A percentile compares a stretch with the other conserved stretches of the same genome.
phyloP scores from a whole-genome alignment of 1,139 yeast species.

The Meyerozyma carpophila region DNA sequence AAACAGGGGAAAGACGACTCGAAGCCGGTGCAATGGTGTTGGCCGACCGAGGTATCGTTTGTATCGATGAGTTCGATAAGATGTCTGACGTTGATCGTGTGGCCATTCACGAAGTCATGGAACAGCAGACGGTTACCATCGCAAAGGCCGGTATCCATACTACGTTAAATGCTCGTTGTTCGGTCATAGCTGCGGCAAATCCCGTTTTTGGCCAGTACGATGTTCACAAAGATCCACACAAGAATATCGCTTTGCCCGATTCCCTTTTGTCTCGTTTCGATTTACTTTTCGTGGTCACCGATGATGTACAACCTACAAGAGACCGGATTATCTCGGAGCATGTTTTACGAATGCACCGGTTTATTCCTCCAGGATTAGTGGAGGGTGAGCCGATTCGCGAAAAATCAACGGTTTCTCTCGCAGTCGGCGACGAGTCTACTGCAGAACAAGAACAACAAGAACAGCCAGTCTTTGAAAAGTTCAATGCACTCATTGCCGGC shows the following conservation, averaged over 20 bases:
- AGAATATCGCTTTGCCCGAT: conserved; percentile 95
- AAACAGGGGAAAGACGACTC: conserved; percentile 92
- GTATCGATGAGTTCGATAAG: conserved; percentile 98
- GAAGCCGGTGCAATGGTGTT: conserved; percentile 99
- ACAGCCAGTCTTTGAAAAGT: conserved; percentile 71
- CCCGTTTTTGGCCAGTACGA: conserved; percentile 98
- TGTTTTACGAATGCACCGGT: conserved; percentile 91
- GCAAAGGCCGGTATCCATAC: conserved; percentile 99
- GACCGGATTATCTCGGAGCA: conserved; percentile 92
- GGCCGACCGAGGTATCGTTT: conserved; percentile 95
- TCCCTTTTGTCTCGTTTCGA: conserved; percentile 96
- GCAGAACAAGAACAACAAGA: conserved; percentile 45
- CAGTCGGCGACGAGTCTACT: conserved; percentile 69
- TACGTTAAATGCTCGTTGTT: conserved; percentile 92
- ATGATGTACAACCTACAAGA: conserved; percentile 79
- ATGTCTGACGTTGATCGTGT: conserved; percentile 97
- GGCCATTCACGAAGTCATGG: conserved; percentile 99
- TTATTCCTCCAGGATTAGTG: conserved; percentile 77
- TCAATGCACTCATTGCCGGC: conserved; percentile 78
- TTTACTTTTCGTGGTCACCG: conserved; percentile 90
- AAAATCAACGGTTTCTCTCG: conserved; percentile 58
- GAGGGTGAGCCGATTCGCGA: conserved; percentile 97
- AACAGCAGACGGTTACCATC: conserved; percentile 96
- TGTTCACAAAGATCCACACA: conserved; percentile 93
- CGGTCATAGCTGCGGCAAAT: conserved; percentile 97